Conservation (phyloP, 78 protist genomes). For the Isochrysis galbana region DNA sequence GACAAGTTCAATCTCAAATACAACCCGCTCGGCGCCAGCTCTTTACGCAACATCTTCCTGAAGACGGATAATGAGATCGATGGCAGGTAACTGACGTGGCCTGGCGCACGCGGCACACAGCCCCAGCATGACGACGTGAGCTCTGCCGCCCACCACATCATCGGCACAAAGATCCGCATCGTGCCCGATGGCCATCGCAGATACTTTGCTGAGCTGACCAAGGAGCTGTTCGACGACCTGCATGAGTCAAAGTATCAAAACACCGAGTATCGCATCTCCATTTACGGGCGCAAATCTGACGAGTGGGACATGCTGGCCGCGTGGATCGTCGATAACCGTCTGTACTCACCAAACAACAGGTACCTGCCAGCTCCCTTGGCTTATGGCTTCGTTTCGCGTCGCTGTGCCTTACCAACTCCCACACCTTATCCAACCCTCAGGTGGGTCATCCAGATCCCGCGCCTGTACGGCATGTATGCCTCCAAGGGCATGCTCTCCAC, state of each 20-base stretch:
- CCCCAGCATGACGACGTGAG: too few relatives aligned
- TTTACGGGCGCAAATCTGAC: not conserved
- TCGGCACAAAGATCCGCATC: not conserved
- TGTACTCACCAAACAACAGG: slow-evolving; percentile 78
- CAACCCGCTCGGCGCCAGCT: slow-evolving; percentile 85
- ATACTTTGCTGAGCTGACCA: slow-evolving; percentile 87
- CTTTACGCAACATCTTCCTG: slow-evolving; percentile 91
- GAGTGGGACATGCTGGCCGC: slow-evolving; percentile 86
- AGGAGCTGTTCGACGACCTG: slow-evolving; percentile 83
- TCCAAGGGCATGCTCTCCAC: slow-evolving; percentile 39
- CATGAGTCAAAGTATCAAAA: slow-evolving; percentile 79
- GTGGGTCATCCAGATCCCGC: slow-evolving; percentile 93
- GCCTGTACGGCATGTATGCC: slow-evolving; percentile 78
- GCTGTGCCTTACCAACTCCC: too few relatives aligned
- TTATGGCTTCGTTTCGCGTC: too few relatives aligned
- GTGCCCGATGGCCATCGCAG: slow-evolving; percentile 57
- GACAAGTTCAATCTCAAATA: slow-evolving; percentile 93
- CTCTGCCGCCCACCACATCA: too few relatives aligned
- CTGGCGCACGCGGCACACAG: too few relatives aligned
- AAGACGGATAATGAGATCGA: slow-evolving; percentile 91
- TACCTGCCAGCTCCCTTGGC: too few relatives aligned
- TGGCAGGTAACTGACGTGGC: too few relatives aligned
- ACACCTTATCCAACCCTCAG: too few relatives aligned
- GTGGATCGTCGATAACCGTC: slow-evolving; percentile 80
- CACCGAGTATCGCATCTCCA: slow-evolving; percentile 89